Conservation (phyloP, 176 grass and related monocot species). For the Oryza nivara region DNA sequence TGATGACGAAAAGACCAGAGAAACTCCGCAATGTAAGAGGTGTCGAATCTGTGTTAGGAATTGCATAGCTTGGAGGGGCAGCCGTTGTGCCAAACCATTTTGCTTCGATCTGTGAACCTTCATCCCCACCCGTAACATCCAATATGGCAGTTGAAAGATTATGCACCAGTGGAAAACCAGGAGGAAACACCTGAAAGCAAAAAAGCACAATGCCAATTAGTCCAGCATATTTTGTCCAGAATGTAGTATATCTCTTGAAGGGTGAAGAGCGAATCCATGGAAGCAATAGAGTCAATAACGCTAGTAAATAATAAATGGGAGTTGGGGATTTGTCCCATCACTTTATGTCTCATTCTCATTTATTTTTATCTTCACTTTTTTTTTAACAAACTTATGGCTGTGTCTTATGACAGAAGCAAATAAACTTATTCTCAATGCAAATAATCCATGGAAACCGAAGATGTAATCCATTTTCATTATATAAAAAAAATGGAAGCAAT, state of each 20-base stretch:
- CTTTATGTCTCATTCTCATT: no score
- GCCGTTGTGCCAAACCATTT: conserved; percentile 43
- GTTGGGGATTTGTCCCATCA: no score
- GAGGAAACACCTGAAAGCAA: conserved; percentile 52
- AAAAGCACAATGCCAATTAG: not conserved
- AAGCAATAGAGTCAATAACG: not conserved
- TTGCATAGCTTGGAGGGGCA: not conserved
- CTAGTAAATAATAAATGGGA: no score
- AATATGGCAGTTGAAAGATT: conserved; percentile 62
- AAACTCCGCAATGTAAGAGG: conserved; percentile 52
- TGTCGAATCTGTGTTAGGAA: conserved; percentile 9
- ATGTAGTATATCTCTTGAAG: not conserved
- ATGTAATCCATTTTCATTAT: no score
- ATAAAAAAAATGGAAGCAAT: not conserved
- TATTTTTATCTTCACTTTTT: no score
- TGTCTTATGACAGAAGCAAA: no score
- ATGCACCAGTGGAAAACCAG: conserved; percentile 41
- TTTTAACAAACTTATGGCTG: no score
- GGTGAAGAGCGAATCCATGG: not conserved
- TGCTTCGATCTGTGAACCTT: conserved; percentile 26
- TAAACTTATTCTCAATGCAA: no score
- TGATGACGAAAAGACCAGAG: conserved; percentile 60
- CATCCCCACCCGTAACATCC: conserved; percentile 40
- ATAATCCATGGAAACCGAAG: no score
- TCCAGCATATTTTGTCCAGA: not conserved